These are phyloP conservation scores for Recurvomyces mirabilis DNA, from an alignment of 495 filamentous ascomycete species.

Conservation along the genomic window DNA sequence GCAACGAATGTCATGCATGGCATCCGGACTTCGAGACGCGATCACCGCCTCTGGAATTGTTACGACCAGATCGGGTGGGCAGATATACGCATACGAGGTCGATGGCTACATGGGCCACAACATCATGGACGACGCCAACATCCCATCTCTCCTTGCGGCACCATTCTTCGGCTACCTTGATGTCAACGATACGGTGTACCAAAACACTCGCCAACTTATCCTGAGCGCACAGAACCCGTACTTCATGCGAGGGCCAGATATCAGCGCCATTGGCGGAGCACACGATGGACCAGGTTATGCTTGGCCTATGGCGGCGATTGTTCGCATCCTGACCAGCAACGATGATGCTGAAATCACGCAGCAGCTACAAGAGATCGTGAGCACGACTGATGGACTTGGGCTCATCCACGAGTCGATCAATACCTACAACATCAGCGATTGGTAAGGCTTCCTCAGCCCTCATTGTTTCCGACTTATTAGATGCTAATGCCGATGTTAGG, in stretches of 20 bases:
- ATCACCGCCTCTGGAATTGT: slow-evolving; percentile 44
- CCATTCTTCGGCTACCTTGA: slow-evolving; percentile 42
- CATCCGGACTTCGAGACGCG: slow-evolving; percentile 36
- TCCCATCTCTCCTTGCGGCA: slow-evolving; percentile 44
- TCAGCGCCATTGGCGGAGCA: slow-evolving; percentile 45
- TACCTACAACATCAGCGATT: slow-evolving; percentile 37
- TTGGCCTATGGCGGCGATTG: slow-evolving; percentile 49
- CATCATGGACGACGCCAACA: slow-evolving; percentile 54
- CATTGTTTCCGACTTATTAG: neutral
- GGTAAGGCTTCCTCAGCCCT: slow-evolving; percentile 21
- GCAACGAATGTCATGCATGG: slow-evolving; percentile 40
- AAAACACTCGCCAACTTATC: slow-evolving; percentile 39
- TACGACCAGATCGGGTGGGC: slow-evolving; percentile 33
- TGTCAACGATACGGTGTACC: slow-evolving; percentile 36
- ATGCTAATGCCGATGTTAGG: neutral
- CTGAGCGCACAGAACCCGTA: slow-evolving; percentile 45
- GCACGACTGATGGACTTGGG: slow-evolving; percentile 45
- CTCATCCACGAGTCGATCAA: slow-evolving; percentile 53
- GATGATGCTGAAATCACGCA: slow-evolving; percentile 41
- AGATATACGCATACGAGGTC: slow-evolving; percentile 49
- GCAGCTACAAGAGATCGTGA: slow-evolving; percentile 38
- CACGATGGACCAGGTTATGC: slow-evolving; percentile 45
- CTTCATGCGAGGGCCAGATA: slow-evolving; percentile 42
- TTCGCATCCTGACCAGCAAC: slow-evolving; percentile 43
- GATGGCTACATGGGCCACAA: slow-evolving; percentile 45